These are phyloP conservation scores for Agaricus blazei DNA, from an alignment of 768 basidiomycete genomes.

Conservation along the genomic window DNA sequence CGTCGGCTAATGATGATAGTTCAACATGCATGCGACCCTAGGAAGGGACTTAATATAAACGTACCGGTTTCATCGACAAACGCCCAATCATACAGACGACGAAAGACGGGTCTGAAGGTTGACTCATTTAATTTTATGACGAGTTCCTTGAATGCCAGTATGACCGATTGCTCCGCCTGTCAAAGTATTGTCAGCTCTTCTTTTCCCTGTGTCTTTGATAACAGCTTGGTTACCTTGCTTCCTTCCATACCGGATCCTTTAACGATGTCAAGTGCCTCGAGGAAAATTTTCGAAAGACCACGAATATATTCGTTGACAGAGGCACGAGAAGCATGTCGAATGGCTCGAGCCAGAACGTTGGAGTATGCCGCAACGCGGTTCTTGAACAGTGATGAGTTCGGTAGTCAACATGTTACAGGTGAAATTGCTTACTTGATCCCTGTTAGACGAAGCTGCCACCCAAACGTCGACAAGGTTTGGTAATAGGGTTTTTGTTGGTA, in stretches of 20 bases:
- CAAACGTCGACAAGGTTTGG: conserved; percentile 60
- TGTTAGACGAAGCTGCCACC: conserved; percentile 26
- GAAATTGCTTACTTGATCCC: conserved; percentile 27
- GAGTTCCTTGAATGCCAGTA: conserved; percentile 80
- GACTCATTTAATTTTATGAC: conserved; percentile 92
- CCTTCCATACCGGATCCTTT: conserved; percentile 23
- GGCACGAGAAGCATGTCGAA: conserved; percentile 60
- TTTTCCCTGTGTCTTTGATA: not conserved
- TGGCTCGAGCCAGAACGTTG: conserved; percentile 54
- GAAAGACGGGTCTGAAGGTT: conserved; percentile 87
- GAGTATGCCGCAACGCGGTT: conserved; percentile 52
- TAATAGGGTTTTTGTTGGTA: conserved; percentile 62
- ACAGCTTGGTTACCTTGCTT: conserved; percentile 4
- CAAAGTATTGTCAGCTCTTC: not conserved
- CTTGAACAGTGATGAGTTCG: conserved; percentile 16
- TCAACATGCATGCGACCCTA: not conserved
- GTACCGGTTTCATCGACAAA: conserved; percentile 54
- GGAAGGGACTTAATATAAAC: conserved; percentile 12
- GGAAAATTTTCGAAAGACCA: conserved; percentile 68
- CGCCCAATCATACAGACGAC: conserved; percentile 93
- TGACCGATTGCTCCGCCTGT: conserved; percentile 50
- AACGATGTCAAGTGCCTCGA: conserved; percentile 67
- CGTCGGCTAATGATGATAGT: conserved; percentile 19
- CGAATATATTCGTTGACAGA: conserved; percentile 65
- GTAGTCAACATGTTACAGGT: not conserved